phyloP scores from a whole-genome alignment of 495 filamentous ascomycete species.

The Neurospora sp. region DNA sequence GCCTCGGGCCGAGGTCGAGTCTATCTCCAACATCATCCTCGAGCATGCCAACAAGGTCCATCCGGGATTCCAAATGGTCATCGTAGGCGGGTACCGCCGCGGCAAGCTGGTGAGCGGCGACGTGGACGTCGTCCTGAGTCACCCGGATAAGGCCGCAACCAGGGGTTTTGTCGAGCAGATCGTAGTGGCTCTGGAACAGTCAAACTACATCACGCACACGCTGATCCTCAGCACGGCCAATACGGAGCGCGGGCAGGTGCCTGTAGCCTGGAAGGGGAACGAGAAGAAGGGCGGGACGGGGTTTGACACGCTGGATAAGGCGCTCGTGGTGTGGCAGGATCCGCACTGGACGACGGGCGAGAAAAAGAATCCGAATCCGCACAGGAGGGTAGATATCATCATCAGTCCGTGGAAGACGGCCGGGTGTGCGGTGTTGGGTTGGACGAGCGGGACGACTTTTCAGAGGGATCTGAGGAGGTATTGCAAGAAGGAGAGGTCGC shows the following conservation, averaged over 20 bases:
- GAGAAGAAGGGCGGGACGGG: slow-evolving; percentile 35
- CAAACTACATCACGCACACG: slow-evolving; percentile 71
- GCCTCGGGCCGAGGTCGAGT: slow-evolving; percentile 61
- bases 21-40: slow-evolving; percentile 52
- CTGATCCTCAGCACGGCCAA: slow-evolving; percentile 56
- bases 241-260: slow-evolving; percentile 60
- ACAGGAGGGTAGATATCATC: slow-evolving; percentile 90
- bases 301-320: slow-evolving; percentile 86
- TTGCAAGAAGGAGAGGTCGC: slow-evolving; percentile 58
- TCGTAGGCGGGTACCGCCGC: slow-evolving; percentile 79
- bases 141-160: slow-evolving; percentile 60
- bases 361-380: slow-evolving; percentile 58
- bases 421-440: slow-evolving; percentile 80
- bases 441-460: slow-evolving; percentile 85
- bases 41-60: slow-evolving; percentile 48
- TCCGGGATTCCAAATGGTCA: slow-evolving; percentile 54
- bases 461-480: slow-evolving; percentile 76
- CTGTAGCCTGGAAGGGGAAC: slow-evolving; percentile 42
- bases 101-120: slow-evolving; percentile 69
- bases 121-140: slow-evolving; percentile 77
- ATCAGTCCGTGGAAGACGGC: slow-evolving; percentile 78
- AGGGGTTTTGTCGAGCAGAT: slow-evolving; percentile 55
- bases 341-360: slow-evolving; percentile 39
- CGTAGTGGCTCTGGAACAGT: slow-evolving; percentile 56
- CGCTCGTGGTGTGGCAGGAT: slow-evolving; percentile 87